Base-by-base conservation (phyloP, 2,329 filamentous ascomycete species). In the Knufia petricola region DNA sequence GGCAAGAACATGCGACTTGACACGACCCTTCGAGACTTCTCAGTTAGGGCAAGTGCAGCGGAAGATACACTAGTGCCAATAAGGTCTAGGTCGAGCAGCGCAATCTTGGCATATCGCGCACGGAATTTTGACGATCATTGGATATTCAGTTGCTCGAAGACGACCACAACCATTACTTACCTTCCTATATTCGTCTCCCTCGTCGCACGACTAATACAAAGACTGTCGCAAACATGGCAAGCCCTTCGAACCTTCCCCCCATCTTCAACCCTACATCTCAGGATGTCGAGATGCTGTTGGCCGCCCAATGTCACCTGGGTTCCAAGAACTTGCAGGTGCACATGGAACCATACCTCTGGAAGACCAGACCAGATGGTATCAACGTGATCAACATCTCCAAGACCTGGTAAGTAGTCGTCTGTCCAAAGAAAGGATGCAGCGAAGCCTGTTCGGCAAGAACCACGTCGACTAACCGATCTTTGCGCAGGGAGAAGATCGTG, bases 321-420 rank as follows among this genome's bases (percentile, higher is more conserved):
- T 87, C 84, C 76, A 96, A 96, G 87, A 98, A 98, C 83, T 74
- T 98, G 66, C 92, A 96, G 81, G 87, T 94, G 70, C 89, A 96
- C 80, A 96, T 95, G 88, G 87, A 94, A 77, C 86, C 88, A 63
- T 98, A 98, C 81, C 84, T 98, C 68, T 98, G 90, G 90, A 98
- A 98, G 85, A 95, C 88, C 72, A 87, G 92, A 69, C 84, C 87
- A 61, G 94, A 98, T 67, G 92, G 92, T 76, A 84, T 98, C 78
- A 98, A 98, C 73, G 81, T 98, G 62, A 80, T 98, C 74, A 98
- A 98, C 84, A 87, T 98, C 74, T 89, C 90, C 79, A 98, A 98
- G 87, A 98, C 92, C 75, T 98, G 89, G 88, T 94, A 83, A 61
- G 84, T 10, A 45, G 26, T 23, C 6, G 28, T 46, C 26, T 13